These are phyloP conservation scores for Aspergillus nanangensis DNA, from an alignment of 495 filamentous ascomycete genomes.

Conservation along the genomic window DNA sequence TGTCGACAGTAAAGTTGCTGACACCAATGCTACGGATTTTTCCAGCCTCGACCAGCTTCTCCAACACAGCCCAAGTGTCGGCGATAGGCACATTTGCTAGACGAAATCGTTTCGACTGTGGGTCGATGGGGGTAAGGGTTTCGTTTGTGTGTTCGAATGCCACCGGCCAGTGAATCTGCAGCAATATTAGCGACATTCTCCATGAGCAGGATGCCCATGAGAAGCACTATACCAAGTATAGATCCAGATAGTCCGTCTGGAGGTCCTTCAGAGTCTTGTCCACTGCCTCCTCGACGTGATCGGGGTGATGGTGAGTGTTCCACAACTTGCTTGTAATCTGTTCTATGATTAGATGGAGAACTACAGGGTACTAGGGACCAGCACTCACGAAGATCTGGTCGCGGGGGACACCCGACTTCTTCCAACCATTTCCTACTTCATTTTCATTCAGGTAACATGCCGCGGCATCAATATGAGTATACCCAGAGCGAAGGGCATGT, in stretches of 20 bases:
- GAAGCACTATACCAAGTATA: conserved; percentile 39
- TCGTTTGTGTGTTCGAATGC: conserved; percentile 63
- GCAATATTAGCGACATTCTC: not conserved
- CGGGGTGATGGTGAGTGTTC: conserved; percentile 41
- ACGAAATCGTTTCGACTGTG: conserved; percentile 30
- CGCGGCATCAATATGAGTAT: conserved; percentile 41
- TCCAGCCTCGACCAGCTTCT: conserved; percentile 61
- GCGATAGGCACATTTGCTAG: conserved; percentile 28
- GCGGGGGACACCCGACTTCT: conserved; percentile 35
- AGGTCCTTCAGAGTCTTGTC: conserved; percentile 40
- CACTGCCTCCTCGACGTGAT: conserved; percentile 33
- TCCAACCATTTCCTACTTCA: conserved; percentile 41
- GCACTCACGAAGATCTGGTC: conserved; percentile 39
- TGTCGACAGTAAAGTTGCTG: conserved; percentile 64
- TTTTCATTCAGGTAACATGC: conserved; percentile 37
- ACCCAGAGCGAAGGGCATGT: conserved; percentile 41
- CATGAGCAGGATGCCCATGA: not conserved
- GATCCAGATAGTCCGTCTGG: conserved; percentile 40
- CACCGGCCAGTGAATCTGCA: conserved; percentile 36
- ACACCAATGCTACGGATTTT: conserved; percentile 75
- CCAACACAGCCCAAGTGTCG: conserved; percentile 67
- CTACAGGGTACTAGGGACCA: no score
- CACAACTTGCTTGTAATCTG: conserved; percentile 41
- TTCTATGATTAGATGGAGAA: no score
- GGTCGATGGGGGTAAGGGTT: conserved; percentile 29